phyloP scores from a whole-genome alignment of 108 stramenopile genomes.

The Skeletonema potamos region DNA sequence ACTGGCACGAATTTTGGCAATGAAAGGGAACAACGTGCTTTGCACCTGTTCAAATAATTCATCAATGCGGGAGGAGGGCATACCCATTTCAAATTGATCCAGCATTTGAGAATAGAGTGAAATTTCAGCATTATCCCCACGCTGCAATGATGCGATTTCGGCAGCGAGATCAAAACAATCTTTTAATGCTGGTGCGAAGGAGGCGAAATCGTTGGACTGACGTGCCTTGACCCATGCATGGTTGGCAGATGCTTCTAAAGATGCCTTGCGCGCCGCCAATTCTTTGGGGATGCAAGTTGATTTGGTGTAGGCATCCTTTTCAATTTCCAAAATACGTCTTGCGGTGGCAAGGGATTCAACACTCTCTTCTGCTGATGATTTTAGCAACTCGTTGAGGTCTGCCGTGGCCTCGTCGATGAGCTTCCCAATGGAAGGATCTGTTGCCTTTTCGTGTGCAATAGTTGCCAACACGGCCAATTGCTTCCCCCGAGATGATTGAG shows the following conservation, averaged over 20 bases:
- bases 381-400: slow-evolving; percentile 20
- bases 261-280: slow-evolving; percentile 64
- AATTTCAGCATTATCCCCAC: slow-evolving; percentile 11
- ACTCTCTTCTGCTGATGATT: neutral
- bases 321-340: slow-evolving; percentile 50
- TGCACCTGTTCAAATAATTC: slow-evolving; percentile 79
- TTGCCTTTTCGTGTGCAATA: slow-evolving; percentile 66
- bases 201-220: slow-evolving; percentile 51
- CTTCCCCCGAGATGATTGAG: slow-evolving; percentile 53
- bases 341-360: slow-evolving; percentile 22
- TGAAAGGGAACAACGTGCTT: slow-evolving; percentile 68
- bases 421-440: slow-evolving; percentile 46
- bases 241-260: slow-evolving; percentile 55
- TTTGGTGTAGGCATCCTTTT: slow-evolving; percentile 47
- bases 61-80: slow-evolving; percentile 66
- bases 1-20: slow-evolving; percentile 51
- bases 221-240: slow-evolving; percentile 75
- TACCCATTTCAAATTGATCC: slow-evolving; percentile 83
- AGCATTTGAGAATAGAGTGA: slow-evolving; percentile 71
- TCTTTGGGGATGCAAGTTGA: slow-evolving; percentile 52
- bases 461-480: slow-evolving; percentile 71
- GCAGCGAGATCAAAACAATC: slow-evolving; percentile 67
- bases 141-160: slow-evolving; percentile 58
- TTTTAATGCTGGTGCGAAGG: slow-evolving; percentile 51
- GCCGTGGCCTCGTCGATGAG: slow-evolving; percentile 34